A percentile compares a stretch with the other conserved stretches of the same genome.
Conservation (phyloP, 768 basidiomycete species). For the Termitomyces sp. region DNA sequence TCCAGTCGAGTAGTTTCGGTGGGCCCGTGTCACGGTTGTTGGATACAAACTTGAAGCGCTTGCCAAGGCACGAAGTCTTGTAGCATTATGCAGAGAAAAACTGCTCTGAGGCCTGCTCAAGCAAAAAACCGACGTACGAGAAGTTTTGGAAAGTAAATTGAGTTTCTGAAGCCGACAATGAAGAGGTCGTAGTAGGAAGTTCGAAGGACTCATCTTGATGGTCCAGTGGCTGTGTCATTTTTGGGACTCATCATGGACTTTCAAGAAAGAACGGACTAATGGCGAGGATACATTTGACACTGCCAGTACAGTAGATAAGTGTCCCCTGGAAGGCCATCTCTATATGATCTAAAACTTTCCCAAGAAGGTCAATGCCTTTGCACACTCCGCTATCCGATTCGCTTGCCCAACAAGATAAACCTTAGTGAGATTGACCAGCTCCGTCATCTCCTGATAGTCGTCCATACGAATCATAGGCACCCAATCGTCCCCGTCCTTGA, state of each 20-base stretch:
- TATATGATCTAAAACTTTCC: background rate
- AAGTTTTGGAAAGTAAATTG: background rate
- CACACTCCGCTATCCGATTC: conserved; percentile 4
- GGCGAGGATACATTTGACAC: background rate
- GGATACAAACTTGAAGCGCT: background rate
- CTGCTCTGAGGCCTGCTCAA: background rate
- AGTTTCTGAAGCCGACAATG: background rate
- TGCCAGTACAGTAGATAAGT: background rate
- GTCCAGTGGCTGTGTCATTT: conserved; percentile 3
- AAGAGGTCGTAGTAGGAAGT: background rate
- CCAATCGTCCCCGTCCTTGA: conserved; percentile 8
- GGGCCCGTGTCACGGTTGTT: background rate
- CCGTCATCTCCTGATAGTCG: conserved; percentile 6
- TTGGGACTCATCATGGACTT: no score
- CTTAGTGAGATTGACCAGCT: conserved; percentile 7
- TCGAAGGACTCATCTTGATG: background rate
- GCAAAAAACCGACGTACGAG: background rate
- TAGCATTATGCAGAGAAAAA: background rate
- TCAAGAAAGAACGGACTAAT: no score
- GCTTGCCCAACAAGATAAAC: conserved; percentile 4
- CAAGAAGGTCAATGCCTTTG: background rate
- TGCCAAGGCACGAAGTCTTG: no score
- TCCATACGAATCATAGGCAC: conserved; percentile 8
- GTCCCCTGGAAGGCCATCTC: no score
- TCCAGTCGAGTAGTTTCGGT: conserved; percentile 2